Evolutionary conservation across 192 early-diverging fungal species (phyloP).

Genomic region (Coemansia nantahalensis): DNA sequence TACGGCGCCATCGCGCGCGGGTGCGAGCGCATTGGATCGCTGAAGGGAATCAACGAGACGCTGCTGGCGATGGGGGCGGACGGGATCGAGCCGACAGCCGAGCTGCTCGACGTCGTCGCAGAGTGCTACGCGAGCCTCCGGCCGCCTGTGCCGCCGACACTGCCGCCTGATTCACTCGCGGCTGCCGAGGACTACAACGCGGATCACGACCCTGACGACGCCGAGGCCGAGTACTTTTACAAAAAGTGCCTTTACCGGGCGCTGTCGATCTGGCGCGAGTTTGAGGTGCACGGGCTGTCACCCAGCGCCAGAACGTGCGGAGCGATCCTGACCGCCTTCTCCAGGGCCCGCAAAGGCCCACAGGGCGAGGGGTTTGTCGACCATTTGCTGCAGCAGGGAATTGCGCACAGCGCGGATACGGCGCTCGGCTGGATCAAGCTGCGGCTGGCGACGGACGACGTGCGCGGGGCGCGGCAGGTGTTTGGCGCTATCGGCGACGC

Average conservation of each 20-base stretch:
- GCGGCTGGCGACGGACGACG: slow-evolving; percentile 12
- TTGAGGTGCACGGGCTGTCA: slow-evolving; percentile 11
- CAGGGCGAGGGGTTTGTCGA: slow-evolving; percentile 18
- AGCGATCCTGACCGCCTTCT: slow-evolving; percentile 8
- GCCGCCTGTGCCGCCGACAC: too few species aligned
- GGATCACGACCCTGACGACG: neutral
- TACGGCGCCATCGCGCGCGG: slow-evolving; percentile 27
- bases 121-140: slow-evolving; percentile 7
- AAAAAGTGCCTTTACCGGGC: slow-evolving; percentile 6
- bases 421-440: slow-evolving; percentile 21
- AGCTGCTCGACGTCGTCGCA: slow-evolving; percentile 11
- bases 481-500: slow-evolving; percentile 18
- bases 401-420: slow-evolving; percentile 14
- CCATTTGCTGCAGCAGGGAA: slow-evolving; percentile 4
- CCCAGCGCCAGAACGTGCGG: slow-evolving; percentile 14
- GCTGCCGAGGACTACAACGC: too few species aligned
- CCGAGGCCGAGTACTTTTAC: slow-evolving; percentile 1
- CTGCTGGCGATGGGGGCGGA: slow-evolving; percentile 8
- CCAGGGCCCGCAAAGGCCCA: slow-evolving; percentile 10
- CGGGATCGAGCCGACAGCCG: slow-evolving; percentile 1
- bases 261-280: slow-evolving; percentile 23
- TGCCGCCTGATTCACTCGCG: too few species aligned
- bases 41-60: slow-evolving; percentile 12
- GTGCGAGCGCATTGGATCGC: slow-evolving; percentile 12
- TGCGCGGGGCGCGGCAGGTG: slow-evolving; percentile 14